Evolutionary conservation across 768 basidiomycete species (phyloP).

Genomic region (Pleurotus eryngii): DNA sequence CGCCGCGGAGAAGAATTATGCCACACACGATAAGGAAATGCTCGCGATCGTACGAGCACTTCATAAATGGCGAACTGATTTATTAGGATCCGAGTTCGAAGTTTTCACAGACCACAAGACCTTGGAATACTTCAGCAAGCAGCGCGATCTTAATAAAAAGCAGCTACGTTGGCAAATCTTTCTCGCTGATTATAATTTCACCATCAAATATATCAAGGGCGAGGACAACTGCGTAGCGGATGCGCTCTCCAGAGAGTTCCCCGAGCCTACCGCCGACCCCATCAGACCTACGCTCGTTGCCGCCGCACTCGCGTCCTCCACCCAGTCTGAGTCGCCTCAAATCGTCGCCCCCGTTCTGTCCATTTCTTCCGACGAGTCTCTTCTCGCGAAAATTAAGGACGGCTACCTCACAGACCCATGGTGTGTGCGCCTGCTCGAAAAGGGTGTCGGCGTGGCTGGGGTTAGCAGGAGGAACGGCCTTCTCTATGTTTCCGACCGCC

Average conservation of each 20-base stretch:
- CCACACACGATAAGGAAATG: slow-evolving; percentile 29
- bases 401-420: background rate
- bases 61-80: too few species aligned
- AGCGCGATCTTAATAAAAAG: slow-evolving; percentile 29
- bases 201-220: slow-evolving; percentile 23
- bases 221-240: background rate
- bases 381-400: background rate
- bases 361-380: background rate
- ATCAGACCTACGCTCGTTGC: background rate
- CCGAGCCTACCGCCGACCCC: background rate
- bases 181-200: slow-evolving; percentile 29
- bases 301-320: background rate
- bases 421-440: background rate
- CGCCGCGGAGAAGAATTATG: slow-evolving; percentile 24
- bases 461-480: slow-evolving; percentile 20
- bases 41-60: too few species aligned
- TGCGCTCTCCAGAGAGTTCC: background rate
- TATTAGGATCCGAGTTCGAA: too few species aligned
- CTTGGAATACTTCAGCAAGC: too few species aligned
- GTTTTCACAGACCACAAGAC: too few species aligned
- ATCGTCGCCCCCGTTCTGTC: slow-evolving; percentile 20
- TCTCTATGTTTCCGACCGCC: slow-evolving; percentile 9
- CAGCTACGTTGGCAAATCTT: slow-evolving; percentile 35
- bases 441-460: slow-evolving; percentile 19
- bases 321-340: slow-evolving; percentile 19